Conservation (phyloP, 371 early-diverging fungal genomes). For the Agmasoma carcini region DNA sequence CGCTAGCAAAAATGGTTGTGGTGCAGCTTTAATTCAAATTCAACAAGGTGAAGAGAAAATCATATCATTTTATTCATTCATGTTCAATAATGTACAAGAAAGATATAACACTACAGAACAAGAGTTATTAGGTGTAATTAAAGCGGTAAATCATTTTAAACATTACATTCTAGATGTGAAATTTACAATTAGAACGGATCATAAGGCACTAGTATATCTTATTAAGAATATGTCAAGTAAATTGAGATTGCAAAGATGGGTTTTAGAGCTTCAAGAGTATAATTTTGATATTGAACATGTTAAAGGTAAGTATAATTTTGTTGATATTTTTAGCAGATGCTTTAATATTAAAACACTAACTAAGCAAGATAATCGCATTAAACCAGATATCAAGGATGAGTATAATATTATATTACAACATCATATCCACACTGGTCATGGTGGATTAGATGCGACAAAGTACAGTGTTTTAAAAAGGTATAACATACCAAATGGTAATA, state of each 20-base stretch:
- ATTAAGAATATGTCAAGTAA: conserved; percentile 1
- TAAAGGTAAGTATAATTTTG: conserved; percentile 6
- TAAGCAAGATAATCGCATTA: neutral
- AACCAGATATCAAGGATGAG: neutral
- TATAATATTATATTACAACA: neutral
- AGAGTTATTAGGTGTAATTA: conserved; percentile 14
- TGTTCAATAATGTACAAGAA: neutral
- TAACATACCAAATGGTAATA: neutral
- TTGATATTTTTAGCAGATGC: conserved; percentile 15
- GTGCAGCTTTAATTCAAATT: conserved; percentile 9
- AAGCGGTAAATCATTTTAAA: conserved; percentile 11
- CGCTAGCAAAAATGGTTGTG: conserved; percentile 9
- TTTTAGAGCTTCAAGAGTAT: conserved; percentile 10
- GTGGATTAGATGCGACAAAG: neutral
- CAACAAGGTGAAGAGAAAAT: conserved; percentile 5
- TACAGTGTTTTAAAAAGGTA: neutral
- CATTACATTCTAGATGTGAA: neutral
- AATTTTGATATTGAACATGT: conserved; percentile 10
- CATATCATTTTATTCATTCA: neutral
- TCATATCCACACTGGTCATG: neutral
- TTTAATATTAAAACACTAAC: neutral
- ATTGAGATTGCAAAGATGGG: neutral
- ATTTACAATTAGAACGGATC: conserved; percentile 20
- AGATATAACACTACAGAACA: conserved; percentile 20
- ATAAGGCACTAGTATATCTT: conserved; percentile 8